phyloP scores from a whole-genome alignment of 345 rosid species.

The Reutealis trisperma region DNA sequence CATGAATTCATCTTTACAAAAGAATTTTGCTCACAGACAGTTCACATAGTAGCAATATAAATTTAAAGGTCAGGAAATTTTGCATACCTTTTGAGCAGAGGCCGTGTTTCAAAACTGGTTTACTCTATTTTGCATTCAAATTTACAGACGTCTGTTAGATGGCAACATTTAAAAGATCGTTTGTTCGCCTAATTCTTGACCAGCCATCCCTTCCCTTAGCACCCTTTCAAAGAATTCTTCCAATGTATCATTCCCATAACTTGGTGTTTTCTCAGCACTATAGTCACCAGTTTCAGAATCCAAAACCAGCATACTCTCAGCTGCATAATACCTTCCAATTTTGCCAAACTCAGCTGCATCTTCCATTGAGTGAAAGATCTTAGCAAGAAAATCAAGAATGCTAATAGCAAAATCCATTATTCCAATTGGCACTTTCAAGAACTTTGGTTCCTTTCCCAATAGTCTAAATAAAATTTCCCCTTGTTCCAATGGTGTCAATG shows the following conservation, averaged over 20 bases:
- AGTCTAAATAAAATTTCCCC: conserved; percentile 79
- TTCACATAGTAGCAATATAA: neutral
- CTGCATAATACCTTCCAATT: conserved; percentile 93
- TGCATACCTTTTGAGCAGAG: conserved; percentile 7
- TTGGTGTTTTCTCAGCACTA: conserved; percentile 81
- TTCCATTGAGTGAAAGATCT: conserved; percentile 72
- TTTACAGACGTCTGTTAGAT: conserved; percentile 13
- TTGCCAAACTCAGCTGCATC: conserved; percentile 97
- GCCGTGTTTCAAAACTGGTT: conserved; percentile 23
- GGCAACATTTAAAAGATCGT: conserved; percentile 51
- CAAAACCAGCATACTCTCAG: conserved; percentile 87
- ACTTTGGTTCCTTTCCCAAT: conserved; percentile 77
- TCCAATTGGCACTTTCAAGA: conserved; percentile 86
- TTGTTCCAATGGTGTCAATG: conserved; percentile 86
- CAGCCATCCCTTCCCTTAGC: conserved; percentile 84
- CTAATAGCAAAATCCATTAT: conserved; percentile 88
- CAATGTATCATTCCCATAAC: conserved; percentile 82
- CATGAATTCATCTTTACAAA: conserved; percentile 9
- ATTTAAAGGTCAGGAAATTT: neutral
- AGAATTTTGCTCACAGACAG: neutral
- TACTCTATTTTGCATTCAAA: neutral
- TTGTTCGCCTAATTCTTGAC: conserved; percentile 95
- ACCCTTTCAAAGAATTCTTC: conserved; percentile 83
- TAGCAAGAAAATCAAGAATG: conserved; percentile 62
- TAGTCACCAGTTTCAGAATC: conserved; percentile 87